Conservation (phyloP, 768 basidiomycete species). For the Pisolithus marmoratus region DNA sequence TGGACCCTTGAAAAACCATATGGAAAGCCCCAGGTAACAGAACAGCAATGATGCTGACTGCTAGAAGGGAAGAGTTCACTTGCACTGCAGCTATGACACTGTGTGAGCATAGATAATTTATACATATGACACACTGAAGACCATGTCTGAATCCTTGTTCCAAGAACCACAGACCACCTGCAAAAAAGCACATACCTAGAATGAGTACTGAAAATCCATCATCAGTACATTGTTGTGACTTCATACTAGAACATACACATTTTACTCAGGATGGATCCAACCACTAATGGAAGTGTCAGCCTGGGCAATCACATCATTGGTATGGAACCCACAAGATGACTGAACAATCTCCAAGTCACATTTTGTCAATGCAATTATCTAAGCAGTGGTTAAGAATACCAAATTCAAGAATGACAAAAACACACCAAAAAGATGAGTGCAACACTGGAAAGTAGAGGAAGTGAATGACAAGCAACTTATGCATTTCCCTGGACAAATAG, state of each 20-base stretch:
- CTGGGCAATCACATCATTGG: background rate
- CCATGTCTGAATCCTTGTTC: constrained; percentile 75
- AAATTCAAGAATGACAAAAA: constrained; percentile 1
- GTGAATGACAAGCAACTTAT: constrained; percentile 13
- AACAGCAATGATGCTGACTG: constrained; percentile 74
- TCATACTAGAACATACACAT: constrained; percentile 37
- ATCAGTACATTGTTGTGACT: background rate
- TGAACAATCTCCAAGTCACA: constrained; percentile 81
- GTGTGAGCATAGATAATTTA: background rate
- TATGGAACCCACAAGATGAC: constrained; percentile 55
- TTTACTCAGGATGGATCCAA: constrained; percentile 81
- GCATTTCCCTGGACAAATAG: constrained; percentile 22
- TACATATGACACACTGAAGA: constrained; percentile 16
- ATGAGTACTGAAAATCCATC: constrained; percentile 55
- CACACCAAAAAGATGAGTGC: constrained; percentile 69
- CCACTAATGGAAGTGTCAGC: constrained; percentile 39
- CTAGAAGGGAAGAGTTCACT: constrained; percentile 67
- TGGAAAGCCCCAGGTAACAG: constrained; percentile 75
- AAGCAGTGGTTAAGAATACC: background rate
- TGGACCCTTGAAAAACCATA: constrained; percentile 39
- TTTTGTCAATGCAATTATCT: constrained; percentile 79
- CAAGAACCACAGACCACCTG: constrained; percentile 68
- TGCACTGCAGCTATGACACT: constrained; percentile 54
- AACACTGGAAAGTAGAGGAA: constrained; percentile 29
- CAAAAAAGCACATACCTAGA: constrained; percentile 81